Conservation (phyloP, 2,329 filamentous ascomycete species). For the Bertia moriformis region DNA sequence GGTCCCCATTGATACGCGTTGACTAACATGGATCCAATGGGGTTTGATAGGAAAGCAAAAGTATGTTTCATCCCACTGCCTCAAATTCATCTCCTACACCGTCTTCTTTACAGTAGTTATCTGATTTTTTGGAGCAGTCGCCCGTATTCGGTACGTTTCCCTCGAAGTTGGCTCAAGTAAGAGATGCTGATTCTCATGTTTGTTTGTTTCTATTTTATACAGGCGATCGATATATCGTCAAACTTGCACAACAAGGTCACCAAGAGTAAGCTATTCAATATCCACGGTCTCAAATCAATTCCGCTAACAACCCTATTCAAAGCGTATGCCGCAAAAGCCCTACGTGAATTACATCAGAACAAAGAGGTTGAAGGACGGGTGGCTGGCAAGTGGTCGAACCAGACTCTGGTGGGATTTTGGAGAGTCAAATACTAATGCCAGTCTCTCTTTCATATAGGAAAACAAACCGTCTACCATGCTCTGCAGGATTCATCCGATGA, state of each 20-base stretch:
- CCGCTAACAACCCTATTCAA: no score
- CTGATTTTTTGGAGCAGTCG: background rate
- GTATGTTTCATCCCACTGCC: background rate
- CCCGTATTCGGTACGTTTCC: background rate
- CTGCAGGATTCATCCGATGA: background rate
- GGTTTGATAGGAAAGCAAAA: background rate
- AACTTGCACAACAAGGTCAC: slow-evolving; percentile 1
- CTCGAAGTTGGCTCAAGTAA: background rate
- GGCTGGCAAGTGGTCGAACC: background rate
- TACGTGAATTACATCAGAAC: background rate
- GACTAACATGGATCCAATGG: background rate
- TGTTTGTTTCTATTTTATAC: background rate
- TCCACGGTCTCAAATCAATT: no score
- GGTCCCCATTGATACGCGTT: no score
- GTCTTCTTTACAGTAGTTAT: no score
- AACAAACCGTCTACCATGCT: slow-evolving; percentile 1
- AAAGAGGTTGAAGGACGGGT: background rate
- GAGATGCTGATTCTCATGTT: background rate
- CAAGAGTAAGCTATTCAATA: background rate
- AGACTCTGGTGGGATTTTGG: no score
- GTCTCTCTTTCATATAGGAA: background rate
- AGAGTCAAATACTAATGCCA: background rate
- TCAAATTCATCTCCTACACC: background rate
- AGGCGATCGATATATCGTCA: background rate
- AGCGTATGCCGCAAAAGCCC: background rate